Base-by-base conservation (phyloP, 1,284 basidiomycete species). In the Malassezia sympodialis region DNA sequence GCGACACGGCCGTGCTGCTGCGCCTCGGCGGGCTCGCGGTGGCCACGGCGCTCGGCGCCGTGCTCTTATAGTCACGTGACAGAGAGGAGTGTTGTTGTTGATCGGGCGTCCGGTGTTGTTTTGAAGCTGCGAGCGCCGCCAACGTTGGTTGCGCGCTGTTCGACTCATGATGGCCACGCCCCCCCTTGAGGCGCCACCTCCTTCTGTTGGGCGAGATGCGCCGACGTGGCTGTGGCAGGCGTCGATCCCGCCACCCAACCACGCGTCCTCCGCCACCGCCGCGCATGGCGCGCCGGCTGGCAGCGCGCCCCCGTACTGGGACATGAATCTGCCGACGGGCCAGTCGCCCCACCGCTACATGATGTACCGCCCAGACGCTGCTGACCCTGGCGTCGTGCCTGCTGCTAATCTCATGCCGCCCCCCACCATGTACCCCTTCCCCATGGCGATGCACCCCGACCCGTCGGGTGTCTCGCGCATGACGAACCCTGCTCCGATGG, bases 61-160 rank as follows among this genome's bases (percentile, higher is more conserved):
- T 23, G 7, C 31, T 28, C 26, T 49, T 49, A 39, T 49, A 43
- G 24, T 55, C 53, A 55, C 53, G 47, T 55, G 53, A 55, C n/a
- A 39, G 3, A 37, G 21, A 37, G 21, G 46, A 35, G 34, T 24
- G 24, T 23, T 26, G 23, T 31, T 49, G 46, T 49, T 49, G 34
- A 28, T 43, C 27, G 41, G 41, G 11, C 21, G n/a, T n/a, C 24
- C 24, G 19, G 37, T 39, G 37, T 39, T 39, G 37, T 39, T 39
- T 39, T 39, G 37, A 39, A 19, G 17, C 37, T 39, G 37, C 37
- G 37, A 39, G 19, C 19, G 37, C 37, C 37, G 37, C 19, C 37
- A 11, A 19, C 7, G 19, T 21, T 39, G 4, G 37, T 10, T 39
- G 37, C 12, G 37, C 37, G 17, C 37, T 19, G 37, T 39, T 10